Conservation (phyloP, 2,329 filamentous ascomycete genomes). For the Alternaria arbusti region DNA sequence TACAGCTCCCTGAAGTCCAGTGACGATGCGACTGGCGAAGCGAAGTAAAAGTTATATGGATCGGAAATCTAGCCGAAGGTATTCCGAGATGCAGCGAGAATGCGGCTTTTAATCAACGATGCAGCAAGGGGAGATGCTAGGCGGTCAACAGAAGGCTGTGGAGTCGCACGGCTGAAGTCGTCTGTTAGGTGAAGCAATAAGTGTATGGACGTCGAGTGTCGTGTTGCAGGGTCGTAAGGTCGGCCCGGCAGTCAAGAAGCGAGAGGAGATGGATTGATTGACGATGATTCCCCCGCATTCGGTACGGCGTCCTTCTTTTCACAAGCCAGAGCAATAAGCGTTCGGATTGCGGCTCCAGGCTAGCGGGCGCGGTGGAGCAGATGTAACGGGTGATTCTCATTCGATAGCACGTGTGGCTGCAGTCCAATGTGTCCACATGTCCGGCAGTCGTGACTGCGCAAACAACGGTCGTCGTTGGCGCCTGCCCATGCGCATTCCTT, state of each 20-base stretch:
- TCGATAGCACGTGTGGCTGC: slow-evolving; percentile 31
- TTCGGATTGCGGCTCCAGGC: slow-evolving; percentile 33
- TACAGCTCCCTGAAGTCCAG: slow-evolving; percentile 32
- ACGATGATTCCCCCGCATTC: slow-evolving; percentile 48
- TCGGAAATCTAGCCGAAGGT: slow-evolving; percentile 38
- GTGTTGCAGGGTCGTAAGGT: slow-evolving; percentile 39
- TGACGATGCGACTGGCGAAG: slow-evolving; percentile 21
- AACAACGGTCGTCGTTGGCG: slow-evolving; percentile 1
- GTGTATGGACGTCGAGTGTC: slow-evolving; percentile 28
- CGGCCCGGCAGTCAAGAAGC: slow-evolving; percentile 45
- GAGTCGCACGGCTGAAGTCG: slow-evolving; percentile 9
- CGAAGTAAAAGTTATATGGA: slow-evolving; percentile 27
- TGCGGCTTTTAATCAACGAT: slow-evolving; percentile 24
- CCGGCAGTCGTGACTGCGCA: slow-evolving; percentile 19
- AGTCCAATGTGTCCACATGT: slow-evolving; percentile 32
- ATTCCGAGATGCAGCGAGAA: slow-evolving; percentile 38
- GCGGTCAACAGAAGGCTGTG: slow-evolving; percentile 25
- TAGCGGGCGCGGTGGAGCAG: slow-evolving; percentile 35
- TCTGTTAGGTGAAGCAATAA: slow-evolving; percentile 25
- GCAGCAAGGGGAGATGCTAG: slow-evolving; percentile 15
- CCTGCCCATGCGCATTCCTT: slow-evolving; percentile 10
- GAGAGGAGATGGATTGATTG: slow-evolving; percentile 37
- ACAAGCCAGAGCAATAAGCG: slow-evolving; percentile 22
- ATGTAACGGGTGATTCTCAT: slow-evolving; percentile 33
- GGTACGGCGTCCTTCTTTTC: slow-evolving; percentile 39